phyloP scores from a whole-genome alignment of 2,329 filamentous ascomycete species.

The Epicoccum sorghinum region DNA sequence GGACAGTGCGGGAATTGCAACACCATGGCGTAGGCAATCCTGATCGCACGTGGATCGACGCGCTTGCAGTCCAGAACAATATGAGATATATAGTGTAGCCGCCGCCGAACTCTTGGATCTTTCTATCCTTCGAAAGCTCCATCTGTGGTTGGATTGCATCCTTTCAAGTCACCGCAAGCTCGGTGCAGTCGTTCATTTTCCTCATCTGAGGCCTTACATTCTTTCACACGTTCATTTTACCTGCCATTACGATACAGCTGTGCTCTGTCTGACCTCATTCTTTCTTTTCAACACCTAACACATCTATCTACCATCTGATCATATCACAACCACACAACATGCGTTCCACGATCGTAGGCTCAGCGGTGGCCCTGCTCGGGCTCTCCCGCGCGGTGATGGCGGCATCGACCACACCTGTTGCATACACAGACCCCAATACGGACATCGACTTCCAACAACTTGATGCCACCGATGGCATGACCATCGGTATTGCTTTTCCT shows the following conservation, averaged over 20 bases:
- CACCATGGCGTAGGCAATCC: slow-evolving; percentile 4
- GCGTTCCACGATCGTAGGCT: slow-evolving; percentile 18
- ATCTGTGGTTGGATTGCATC: slow-evolving; percentile 6
- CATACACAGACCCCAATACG: slow-evolving; percentile 20
- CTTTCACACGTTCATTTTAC: slow-evolving; percentile 18
- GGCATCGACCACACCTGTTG: slow-evolving; percentile 12
- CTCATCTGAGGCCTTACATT: slow-evolving; percentile 18
- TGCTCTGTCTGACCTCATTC: slow-evolving; percentile 4
- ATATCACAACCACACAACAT: slow-evolving; percentile 4
- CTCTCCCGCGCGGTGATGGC: slow-evolving; percentile 11
- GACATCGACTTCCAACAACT: slow-evolving; percentile 20
- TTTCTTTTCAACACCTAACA: background rate
- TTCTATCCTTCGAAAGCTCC: slow-evolving; percentile 10
- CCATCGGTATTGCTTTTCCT: slow-evolving; percentile 15
- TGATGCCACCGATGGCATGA: slow-evolving; percentile 14
- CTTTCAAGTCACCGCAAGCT: slow-evolving; percentile 18
- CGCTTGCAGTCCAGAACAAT: background rate
- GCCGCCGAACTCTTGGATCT: slow-evolving; percentile 5
- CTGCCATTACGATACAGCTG: slow-evolving; percentile 12
- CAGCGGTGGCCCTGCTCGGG: slow-evolving; percentile 17
- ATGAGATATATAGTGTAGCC: slow-evolving; percentile 13
- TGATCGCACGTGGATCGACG: slow-evolving; percentile 2
- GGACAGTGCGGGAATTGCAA: slow-evolving; percentile 15
- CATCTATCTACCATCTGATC: background rate
- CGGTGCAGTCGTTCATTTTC: slow-evolving; percentile 20